Evolutionary conservation across 2,329 filamentous ascomycete genomes (phyloP), one percentile per base, ranked within the genome.

Genomic region (Lachnellula occidentalis): DNA sequence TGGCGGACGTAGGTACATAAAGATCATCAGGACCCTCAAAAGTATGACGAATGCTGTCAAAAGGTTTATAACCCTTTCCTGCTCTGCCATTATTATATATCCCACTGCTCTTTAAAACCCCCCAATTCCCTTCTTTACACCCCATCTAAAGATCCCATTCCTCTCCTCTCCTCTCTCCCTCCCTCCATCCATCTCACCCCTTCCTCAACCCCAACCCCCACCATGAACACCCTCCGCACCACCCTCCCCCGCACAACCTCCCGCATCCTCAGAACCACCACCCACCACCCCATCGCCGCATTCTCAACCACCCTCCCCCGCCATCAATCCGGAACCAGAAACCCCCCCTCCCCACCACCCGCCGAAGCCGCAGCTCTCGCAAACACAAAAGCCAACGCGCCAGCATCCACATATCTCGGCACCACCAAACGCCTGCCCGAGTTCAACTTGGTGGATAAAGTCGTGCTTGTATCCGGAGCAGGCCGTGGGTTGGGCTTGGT

Each of bases 401-500:
- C 27, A 19, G 47, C 51, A 36, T 55, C 61, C 8, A 51, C 60
- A 31, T 58, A 59, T 45, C 46, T 65, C 41, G 65, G 63, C 12
- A 64, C 63, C 3, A 51, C 55, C 5, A 66, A 65, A 36, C 57
- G 64, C 11, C 46, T 68, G 21, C 60, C 65, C 5, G 87, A 91
- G 66, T 91, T 91, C 71, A 82, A 80, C 58, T 74, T 92, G 36
- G 74, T 74, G n/a, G 80, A 82, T 55, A 86, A 84, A 64, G 78
- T 88, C 1, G 80, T 90, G 46, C 69, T 88, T 31, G 83, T 91
- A 3, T 87, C 86, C 1, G 88, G 88, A 17, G 88, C 81, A 52
- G 87, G 81, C 2, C 78, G 83, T 56, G 88, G 88, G 0, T 76
- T 92, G 9, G 88, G 88, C n/a, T 72, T 92, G 19, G 81, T 85